These are phyloP conservation scores for Hygrocybe punicea DNA, from an alignment of 768 basidiomycete species.

Conservation along the genomic window DNA sequence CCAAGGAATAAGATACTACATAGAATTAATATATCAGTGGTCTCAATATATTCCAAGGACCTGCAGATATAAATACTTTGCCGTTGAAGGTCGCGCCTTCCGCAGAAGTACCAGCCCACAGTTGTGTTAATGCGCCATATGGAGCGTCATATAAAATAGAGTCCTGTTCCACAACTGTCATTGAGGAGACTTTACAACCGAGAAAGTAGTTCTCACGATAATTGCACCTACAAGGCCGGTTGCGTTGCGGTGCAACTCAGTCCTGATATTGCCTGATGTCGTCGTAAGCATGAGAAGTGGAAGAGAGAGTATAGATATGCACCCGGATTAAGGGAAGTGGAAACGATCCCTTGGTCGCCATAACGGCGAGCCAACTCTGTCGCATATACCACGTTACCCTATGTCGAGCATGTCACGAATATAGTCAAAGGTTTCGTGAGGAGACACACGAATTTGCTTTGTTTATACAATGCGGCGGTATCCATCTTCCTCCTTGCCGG, in stretches of 20 bases:
- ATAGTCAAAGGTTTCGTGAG: not conserved
- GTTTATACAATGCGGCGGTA: conserved; percentile 25
- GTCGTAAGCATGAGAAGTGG: not conserved
- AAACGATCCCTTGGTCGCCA: conserved; percentile 46
- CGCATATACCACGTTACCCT: conserved; percentile 46
- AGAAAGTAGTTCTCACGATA: conserved; percentile 12
- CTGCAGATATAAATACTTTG: conserved; percentile 32
- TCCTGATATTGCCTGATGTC: conserved; percentile 25
- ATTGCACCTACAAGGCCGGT: conserved; percentile 1
- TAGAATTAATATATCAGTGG: conserved; percentile 9
- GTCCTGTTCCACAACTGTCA: conserved; percentile 13
- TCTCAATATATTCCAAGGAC: not conserved
- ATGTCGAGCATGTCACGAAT: not conserved
- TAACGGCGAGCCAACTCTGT: conserved; percentile 48
- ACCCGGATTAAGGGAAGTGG: conserved; percentile 47
- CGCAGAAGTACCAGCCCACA: conserved; percentile 48
- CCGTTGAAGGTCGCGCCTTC: conserved; percentile 43
- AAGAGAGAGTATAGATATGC: conserved; percentile 4
- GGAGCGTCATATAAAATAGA: conserved; percentile 28
- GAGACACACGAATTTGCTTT: conserved; percentile 46
- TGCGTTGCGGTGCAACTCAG: conserved; percentile 29
- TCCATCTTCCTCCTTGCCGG: conserved; percentile 24
- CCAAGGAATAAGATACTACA: conserved; percentile 47
- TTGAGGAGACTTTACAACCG: not conserved
- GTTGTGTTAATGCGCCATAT: conserved; percentile 46